Evolutionary conservation across 2,329 filamentous ascomycete genomes (phyloP).

Genomic region (Aureobasidium leucospermi): DNA sequence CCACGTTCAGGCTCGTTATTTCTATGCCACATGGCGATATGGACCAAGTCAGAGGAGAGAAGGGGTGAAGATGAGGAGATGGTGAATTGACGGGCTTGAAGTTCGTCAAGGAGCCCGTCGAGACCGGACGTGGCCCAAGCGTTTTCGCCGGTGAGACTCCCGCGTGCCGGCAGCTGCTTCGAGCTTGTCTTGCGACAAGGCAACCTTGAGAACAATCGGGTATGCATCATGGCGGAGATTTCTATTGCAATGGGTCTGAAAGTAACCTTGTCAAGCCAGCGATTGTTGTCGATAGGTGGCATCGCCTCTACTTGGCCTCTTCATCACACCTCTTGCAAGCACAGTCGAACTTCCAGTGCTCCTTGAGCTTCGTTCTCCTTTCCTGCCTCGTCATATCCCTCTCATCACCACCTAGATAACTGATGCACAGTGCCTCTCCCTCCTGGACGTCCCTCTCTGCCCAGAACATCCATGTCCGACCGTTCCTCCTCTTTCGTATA

Average conservation of each 20-base stretch:
- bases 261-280: neutral
- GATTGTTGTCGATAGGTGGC: too few species aligned
- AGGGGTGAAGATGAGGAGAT: too few species aligned
- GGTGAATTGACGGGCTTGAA: too few species aligned
- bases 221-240: too few species aligned
- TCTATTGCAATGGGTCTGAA: too few species aligned
- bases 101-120: too few species aligned
- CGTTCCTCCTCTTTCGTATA: conserved; percentile 34
- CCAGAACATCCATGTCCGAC: conserved; percentile 36
- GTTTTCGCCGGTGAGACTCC: neutral
- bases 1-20: too few species aligned
- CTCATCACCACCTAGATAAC: conserved; percentile 43
- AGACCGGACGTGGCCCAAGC: neutral
- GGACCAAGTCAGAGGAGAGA: too few species aligned
- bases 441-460: conserved; percentile 27
- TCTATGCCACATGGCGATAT: too few species aligned
- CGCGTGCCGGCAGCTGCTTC: neutral
- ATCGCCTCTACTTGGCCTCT: neutral
- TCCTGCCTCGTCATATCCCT: conserved; percentile 29
- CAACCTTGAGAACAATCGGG: too few species aligned
- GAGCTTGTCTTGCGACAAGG: too few species aligned
- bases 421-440: conserved; percentile 41
- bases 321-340: conserved; percentile 32
- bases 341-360: conserved; percentile 42
- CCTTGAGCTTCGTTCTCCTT: conserved; percentile 31